Evolutionary conservation across 257 asterid genomes (phyloP).

Genomic region (Cynanchum wilfordii): DNA sequence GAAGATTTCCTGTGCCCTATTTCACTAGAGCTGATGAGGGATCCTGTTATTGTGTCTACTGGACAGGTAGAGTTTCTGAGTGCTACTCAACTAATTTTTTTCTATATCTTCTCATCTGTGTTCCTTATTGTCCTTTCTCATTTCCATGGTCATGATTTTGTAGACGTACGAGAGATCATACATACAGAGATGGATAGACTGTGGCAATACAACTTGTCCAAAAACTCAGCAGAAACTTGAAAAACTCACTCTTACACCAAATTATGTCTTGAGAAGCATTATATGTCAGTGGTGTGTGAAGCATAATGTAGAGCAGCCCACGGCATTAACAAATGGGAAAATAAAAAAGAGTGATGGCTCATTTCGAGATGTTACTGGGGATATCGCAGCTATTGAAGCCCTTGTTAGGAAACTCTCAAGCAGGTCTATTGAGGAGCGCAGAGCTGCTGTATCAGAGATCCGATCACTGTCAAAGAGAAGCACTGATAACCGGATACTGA

Average conservation of each 20-base stretch:
- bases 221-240: slow-evolving; percentile 88
- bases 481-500: slow-evolving; percentile 81
- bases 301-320: slow-evolving; percentile 60
- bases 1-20: slow-evolving; percentile 91
- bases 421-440: slow-evolving; percentile 49
- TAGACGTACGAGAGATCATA: slow-evolving; percentile 96
- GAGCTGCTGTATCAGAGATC: slow-evolving; percentile 75
- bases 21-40: slow-evolving; percentile 92
- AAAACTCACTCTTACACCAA: slow-evolving; percentile 82
- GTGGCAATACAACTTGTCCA: slow-evolving; percentile 92
- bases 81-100: not conserved
- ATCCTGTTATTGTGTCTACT: slow-evolving; percentile 92
- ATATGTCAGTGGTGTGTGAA: slow-evolving; percentile 78
- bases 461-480: slow-evolving; percentile 81
- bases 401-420: slow-evolving; percentile 70
- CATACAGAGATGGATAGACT: slow-evolving; percentile 90
- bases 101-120: too few species aligned
- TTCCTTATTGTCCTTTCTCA: slow-evolving; percentile 13
- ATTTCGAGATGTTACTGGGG: slow-evolving; percentile 66
- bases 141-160: slow-evolving; percentile 9
- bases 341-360: slow-evolving; percentile 76
- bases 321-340: slow-evolving; percentile 47
- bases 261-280: slow-evolving; percentile 64
- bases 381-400: slow-evolving; percentile 56
- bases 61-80: slow-evolving; percentile 39